A percentile compares a stretch with the other conserved stretches of the same genome.
Evolutionary conservation across 495 filamentous ascomycete genomes (phyloP).

Genomic region (Tuber aestivum): DNA sequence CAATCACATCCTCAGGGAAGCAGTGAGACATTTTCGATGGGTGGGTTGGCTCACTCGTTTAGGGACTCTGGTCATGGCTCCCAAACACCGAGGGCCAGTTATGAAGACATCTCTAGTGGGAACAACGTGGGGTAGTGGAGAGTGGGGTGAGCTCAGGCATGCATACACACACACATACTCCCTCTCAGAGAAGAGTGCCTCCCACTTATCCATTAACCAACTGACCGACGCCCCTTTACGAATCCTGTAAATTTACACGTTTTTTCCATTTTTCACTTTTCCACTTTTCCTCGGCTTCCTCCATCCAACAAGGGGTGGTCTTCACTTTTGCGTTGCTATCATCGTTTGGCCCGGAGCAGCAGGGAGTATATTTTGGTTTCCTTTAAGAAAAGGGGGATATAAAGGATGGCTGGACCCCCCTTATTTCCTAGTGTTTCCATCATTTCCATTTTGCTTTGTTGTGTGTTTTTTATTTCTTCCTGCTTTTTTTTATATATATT

Average conservation of each 20-base stretch:
- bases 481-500: no score
- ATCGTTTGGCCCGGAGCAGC: neutral
- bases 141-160: neutral
- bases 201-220: neutral
- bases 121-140: neutral
- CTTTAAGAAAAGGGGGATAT: neutral
- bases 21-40: neutral
- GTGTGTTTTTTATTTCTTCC: neutral
- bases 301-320: neutral
- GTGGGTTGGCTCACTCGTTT: conserved; percentile 1
- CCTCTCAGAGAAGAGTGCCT: neutral
- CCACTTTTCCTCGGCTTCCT: neutral
- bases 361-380: neutral
- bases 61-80: conserved; percentile 1
- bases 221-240: neutral
- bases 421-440: neutral
- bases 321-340: neutral
- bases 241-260: neutral
- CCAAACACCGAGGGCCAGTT: neutral
- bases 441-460: neutral
- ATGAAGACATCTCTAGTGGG: neutral
- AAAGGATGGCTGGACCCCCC: neutral
- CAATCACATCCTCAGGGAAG: neutral
- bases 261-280: neutral
- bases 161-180: neutral